phyloP scores from a whole-genome alignment of 177 flowering plant species.

The Vitis hybrid region DNA sequence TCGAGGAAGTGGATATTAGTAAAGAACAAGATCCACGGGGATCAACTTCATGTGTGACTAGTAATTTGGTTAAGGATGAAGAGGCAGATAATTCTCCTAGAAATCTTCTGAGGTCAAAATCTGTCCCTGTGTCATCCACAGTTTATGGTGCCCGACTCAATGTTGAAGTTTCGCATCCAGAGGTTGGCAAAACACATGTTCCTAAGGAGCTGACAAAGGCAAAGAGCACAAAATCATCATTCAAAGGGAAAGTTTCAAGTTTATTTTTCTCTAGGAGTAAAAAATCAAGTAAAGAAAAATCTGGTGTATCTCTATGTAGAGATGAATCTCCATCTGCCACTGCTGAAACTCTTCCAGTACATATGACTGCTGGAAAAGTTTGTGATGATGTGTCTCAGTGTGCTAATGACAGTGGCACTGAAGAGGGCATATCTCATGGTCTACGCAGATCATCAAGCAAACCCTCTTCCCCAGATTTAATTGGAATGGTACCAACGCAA shows the following conservation, averaged over 20 bases:
- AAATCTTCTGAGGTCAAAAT: constrained; percentile 77
- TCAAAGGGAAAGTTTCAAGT: constrained; percentile 79
- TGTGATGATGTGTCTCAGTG: constrained; percentile 25
- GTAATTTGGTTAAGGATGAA: constrained; percentile 29
- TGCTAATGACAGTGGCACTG: constrained; percentile 18
- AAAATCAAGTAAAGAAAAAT: constrained; percentile 58
- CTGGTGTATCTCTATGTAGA: constrained; percentile 21
- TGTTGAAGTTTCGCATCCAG: constrained; percentile 45
- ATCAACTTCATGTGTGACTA: constrained; percentile 31
- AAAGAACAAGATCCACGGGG: constrained; percentile 44
- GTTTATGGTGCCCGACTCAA: constrained; percentile 43
- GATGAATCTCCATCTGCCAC: constrained; percentile 28
- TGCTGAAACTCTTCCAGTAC: constrained; percentile 22
- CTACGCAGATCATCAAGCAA: constrained; percentile 19
- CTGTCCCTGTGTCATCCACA: constrained; percentile 73
- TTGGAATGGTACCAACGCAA: constrained; percentile 19
- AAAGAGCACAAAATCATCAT: constrained; percentile 60
- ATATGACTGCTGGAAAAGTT: constrained; percentile 6
- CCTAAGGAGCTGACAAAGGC: constrained; percentile 46
- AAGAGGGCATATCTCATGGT: constrained; percentile 25
- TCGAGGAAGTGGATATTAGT: constrained; percentile 31
- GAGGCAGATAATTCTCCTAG: constrained; percentile 44
- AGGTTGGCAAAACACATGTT: constrained; percentile 29
- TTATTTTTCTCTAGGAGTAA: constrained; percentile 79
- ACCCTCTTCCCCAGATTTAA: constrained; percentile 22